Evolutionary conservation across 352 stramenopile species (phyloP).

Genomic region (Pythium aphanidermatum): DNA sequence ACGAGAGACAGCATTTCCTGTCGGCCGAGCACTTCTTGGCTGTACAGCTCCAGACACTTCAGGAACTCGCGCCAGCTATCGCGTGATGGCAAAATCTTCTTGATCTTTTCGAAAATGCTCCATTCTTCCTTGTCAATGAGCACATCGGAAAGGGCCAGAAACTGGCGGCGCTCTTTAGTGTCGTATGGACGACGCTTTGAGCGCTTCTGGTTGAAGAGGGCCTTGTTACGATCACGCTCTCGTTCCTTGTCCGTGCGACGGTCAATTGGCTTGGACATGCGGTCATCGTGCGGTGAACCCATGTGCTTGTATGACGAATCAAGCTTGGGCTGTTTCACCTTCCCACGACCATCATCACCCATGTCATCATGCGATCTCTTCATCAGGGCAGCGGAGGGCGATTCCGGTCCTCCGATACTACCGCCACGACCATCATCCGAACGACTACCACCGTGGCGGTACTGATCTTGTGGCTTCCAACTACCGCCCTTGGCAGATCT

Average conservation of each 20-base stretch:
- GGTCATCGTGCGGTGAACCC: conserved; percentile 42
- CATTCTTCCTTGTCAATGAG: conserved; percentile 84
- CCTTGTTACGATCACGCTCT: conserved; percentile 70
- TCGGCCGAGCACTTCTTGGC: conserved; percentile 93
- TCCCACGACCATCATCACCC: conserved; percentile 26
- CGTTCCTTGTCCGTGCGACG: conserved; percentile 69
- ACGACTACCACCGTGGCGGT: conserved; percentile 14
- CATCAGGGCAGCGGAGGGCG: conserved; percentile 42
- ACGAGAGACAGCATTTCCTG: conserved; percentile 87
- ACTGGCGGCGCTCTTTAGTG: conserved; percentile 65
- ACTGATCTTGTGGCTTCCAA: too few relatives aligned
- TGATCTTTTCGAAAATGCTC: conserved; percentile 94
- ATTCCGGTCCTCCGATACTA: conserved; percentile 36
- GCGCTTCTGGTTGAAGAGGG: conserved; percentile 67
- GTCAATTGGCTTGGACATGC: conserved; percentile 50
- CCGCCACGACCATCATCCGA: conserved; percentile 36
- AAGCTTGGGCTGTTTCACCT: conserved; percentile 25
- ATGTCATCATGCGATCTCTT: conserved; percentile 48
- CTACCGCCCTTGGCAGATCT: conserved; percentile 36
- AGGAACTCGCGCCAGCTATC: conserved; percentile 97
- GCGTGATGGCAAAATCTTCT: conserved; percentile 87
- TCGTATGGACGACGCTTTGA: conserved; percentile 63
- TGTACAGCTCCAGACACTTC: conserved; percentile 98
- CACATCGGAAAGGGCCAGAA: conserved; percentile 66
- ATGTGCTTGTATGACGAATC: conserved; percentile 32